phyloP scores from a whole-genome alignment of 768 basidiomycete genomes.

The Termitomyces sp. region DNA sequence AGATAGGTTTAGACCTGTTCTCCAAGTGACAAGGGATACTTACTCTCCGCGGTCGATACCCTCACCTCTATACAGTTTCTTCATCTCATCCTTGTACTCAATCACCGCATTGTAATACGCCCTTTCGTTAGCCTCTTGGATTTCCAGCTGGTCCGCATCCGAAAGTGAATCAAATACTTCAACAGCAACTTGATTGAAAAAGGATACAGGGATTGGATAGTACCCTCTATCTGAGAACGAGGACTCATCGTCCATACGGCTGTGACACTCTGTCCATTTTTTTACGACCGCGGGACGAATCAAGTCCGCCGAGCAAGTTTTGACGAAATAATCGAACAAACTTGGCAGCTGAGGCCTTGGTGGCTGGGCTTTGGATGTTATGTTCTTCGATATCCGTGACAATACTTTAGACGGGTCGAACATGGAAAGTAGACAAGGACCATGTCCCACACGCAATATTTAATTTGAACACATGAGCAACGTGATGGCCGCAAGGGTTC shows the following conservation, averaged over 20 bases:
- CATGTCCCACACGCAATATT: not conserved
- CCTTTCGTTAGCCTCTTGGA: not conserved
- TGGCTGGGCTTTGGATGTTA: not conserved
- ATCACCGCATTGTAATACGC: not conserved
- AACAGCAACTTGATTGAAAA: not conserved
- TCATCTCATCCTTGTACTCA: not conserved
- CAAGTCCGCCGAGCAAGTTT: not conserved
- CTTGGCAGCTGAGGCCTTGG: not conserved
- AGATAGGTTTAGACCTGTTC: too few relatives aligned
- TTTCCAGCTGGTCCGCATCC: not conserved
- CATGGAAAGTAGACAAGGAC: not conserved
- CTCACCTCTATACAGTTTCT: not conserved
- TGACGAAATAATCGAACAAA: slow-evolving; percentile 1
- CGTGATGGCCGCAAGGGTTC: not conserved
- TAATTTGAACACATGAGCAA: not conserved
- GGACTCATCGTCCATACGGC: not conserved
- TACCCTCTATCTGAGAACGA: not conserved
- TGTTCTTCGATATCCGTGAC: not conserved
- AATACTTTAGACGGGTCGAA: not conserved
- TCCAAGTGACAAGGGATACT: not conserved
- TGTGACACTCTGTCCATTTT: not conserved
- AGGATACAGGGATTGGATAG: not conserved
- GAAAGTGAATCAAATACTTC: not conserved
- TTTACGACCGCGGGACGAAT: not conserved
- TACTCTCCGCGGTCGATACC: not conserved